A percentile compares a stretch with the other conserved stretches of the same genome.
Evolutionary conservation across 768 basidiomycete species (phyloP).

Genomic region (Tylopilus balloui): DNA sequence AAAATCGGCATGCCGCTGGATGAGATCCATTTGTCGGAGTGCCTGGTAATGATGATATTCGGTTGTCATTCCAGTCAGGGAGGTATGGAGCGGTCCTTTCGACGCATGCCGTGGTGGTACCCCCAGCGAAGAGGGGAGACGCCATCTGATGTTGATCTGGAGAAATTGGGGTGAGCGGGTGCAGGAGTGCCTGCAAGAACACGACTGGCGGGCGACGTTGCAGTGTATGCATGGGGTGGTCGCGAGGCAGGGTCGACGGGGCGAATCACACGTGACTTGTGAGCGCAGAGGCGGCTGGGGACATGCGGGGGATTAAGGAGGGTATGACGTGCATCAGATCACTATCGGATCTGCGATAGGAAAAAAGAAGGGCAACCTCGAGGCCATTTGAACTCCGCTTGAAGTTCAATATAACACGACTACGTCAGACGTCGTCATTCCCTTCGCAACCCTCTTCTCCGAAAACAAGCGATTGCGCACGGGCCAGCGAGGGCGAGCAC

Average conservation of each 20-base stretch:
- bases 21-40: conserved; percentile 63
- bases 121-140: conserved; percentile 9
- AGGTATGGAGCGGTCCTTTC: conserved; percentile 69
- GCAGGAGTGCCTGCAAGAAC: too few relatives aligned
- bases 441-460: conserved; percentile 31
- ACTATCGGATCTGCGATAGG: conserved; percentile 35
- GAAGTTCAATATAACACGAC: conserved; percentile 41
- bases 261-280: not conserved
- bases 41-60: not conserved
- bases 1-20: conserved; percentile 71
- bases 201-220: conserved; percentile 60
- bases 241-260: not conserved
- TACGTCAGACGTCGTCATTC: conserved; percentile 43
- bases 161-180: conserved; percentile 70
- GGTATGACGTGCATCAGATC: conserved; percentile 34
- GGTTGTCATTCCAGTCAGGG: conserved; percentile 41
- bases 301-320: conserved; percentile 20
- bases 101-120: conserved; percentile 47
- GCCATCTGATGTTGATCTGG: conserved; percentile 44
- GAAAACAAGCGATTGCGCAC: conserved; percentile 28
- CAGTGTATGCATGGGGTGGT: not conserved
- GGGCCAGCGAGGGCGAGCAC: conserved; percentile 25
- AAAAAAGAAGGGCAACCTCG: conserved; percentile 8
- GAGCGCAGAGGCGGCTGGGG: not conserved
- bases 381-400: conserved; percentile 36